Evolutionary conservation across 2,329 filamentous ascomycete species (phyloP).

Genomic region (Tolypocladium album): DNA sequence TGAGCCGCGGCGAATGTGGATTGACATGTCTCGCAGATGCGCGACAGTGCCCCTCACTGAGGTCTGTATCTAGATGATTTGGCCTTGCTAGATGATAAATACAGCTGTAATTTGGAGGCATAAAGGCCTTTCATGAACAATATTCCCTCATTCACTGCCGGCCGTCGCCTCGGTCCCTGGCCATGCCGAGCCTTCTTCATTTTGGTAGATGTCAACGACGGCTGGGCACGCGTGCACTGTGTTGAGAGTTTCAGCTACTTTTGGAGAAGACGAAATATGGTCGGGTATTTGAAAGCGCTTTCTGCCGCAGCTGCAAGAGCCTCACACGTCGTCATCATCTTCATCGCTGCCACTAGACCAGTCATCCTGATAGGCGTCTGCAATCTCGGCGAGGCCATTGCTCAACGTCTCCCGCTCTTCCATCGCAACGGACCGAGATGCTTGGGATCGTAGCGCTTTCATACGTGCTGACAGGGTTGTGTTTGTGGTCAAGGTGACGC

Average conservation of each 20-base stretch:
- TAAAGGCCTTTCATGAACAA: not conserved
- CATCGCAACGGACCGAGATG: conserved; percentile 51
- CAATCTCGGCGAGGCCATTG: conserved; percentile 71
- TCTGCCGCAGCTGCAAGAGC: not conserved
- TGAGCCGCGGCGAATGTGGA: not conserved
- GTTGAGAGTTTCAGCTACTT: not conserved
- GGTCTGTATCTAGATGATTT: conserved; percentile 16
- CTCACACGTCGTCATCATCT: conserved; percentile 48
- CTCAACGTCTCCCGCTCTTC: conserved; percentile 79
- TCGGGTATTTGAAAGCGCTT: not conserved
- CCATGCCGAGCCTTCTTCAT: not conserved
- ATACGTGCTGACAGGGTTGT: conserved; percentile 61
- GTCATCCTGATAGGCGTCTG: conserved; percentile 80
- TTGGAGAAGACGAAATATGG: not conserved
- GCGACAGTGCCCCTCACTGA: conserved; percentile 5
- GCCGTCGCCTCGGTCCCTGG: not conserved
- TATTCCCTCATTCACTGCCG: too few relatives aligned
- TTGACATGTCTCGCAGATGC: conserved; percentile 7
- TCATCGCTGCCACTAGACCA: conserved; percentile 71
- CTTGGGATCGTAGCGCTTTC: conserved; percentile 52
- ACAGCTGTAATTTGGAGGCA: conserved; percentile 10
- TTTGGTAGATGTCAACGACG: not conserved
- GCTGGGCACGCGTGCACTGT: not conserved
- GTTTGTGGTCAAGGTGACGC: conserved; percentile 60
- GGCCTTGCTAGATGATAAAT: conserved; percentile 20